phyloP scores from a whole-genome alignment of 2,329 filamentous ascomycete species.

The Diaporthe sp. region DNA sequence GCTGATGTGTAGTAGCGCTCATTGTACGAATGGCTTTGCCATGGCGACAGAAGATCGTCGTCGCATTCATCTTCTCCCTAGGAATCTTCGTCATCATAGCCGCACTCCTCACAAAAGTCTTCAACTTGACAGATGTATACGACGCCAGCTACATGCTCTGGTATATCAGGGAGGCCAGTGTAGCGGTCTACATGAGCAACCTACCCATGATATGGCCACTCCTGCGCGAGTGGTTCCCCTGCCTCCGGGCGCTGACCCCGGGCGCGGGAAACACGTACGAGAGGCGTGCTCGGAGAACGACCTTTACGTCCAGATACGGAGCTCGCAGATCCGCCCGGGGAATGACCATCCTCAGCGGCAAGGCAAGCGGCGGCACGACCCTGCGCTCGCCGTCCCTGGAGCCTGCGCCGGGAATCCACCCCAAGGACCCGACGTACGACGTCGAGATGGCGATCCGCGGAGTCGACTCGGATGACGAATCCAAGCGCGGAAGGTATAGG shows the following conservation, averaged over 20 bases:
- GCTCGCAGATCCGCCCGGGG: neutral
- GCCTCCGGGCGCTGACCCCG: slow-evolving; percentile 12
- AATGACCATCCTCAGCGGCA: neutral
- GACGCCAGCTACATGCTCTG: slow-evolving; percentile 59
- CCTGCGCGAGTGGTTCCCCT: slow-evolving; percentile 49
- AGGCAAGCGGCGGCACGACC: slow-evolving; percentile 8
- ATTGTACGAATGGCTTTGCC: slow-evolving; percentile 57
- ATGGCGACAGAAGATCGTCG: slow-evolving; percentile 59
- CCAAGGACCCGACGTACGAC: neutral
- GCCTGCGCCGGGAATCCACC: neutral
- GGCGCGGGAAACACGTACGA: neutral
- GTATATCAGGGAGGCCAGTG: slow-evolving; percentile 67
- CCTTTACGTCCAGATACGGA: neutral
- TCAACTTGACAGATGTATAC: slow-evolving; percentile 54
- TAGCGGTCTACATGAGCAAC: slow-evolving; percentile 67
- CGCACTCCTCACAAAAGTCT: slow-evolving; percentile 60
- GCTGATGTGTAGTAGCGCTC: slow-evolving; percentile 47
- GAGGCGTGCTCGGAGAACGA: neutral
- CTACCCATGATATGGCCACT: slow-evolving; percentile 67
- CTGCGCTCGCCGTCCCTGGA: slow-evolving; percentile 13
- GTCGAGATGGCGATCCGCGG: slow-evolving; percentile 6
- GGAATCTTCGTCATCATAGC: slow-evolving; percentile 61
- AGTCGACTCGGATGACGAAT: neutral
- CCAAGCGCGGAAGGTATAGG: neutral
- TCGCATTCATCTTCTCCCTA: slow-evolving; percentile 63